These are phyloP conservation scores for Coemansia furcata DNA, from an alignment of 192 early-diverging fungal genomes.

Conservation along the genomic window DNA sequence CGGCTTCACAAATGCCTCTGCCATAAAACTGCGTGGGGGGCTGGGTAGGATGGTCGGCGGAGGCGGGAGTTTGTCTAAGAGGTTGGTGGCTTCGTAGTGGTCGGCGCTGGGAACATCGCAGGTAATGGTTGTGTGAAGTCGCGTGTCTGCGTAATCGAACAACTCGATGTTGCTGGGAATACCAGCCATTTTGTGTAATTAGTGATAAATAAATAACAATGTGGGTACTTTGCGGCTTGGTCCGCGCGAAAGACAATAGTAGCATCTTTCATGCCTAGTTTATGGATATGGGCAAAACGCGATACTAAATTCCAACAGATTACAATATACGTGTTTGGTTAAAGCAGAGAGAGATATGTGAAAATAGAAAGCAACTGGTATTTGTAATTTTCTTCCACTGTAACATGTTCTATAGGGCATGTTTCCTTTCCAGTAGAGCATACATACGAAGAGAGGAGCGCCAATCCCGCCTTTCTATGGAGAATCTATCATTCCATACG, in stretches of 20 bases:
- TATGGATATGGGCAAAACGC: background rate
- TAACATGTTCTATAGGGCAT: background rate
- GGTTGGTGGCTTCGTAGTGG: slow-evolving; percentile 14
- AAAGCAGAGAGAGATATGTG: background rate
- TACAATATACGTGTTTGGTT: too few species aligned
- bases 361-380: background rate
- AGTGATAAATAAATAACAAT: background rate
- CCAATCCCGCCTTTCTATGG: background rate
- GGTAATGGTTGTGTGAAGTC: slow-evolving; percentile 1
- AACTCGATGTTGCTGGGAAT: slow-evolving; percentile 9
- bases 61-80: background rate
- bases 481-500: background rate
- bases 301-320: background rate
- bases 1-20: slow-evolving; percentile 31
- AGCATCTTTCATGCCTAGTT: background rate
- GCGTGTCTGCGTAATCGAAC: slow-evolving; percentile 28
- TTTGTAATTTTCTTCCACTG: too few species aligned
- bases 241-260: background rate
- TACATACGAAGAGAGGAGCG: background rate
- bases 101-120: slow-evolving; percentile 15
- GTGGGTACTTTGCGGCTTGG: background rate
- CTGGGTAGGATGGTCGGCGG: background rate
- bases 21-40: slow-evolving; percentile 7
- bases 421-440: background rate
- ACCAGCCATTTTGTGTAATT: background rate